Conservation (phyloP, 2,329 filamentous ascomycete genomes). For the Neodidymelliopsis sp. region DNA sequence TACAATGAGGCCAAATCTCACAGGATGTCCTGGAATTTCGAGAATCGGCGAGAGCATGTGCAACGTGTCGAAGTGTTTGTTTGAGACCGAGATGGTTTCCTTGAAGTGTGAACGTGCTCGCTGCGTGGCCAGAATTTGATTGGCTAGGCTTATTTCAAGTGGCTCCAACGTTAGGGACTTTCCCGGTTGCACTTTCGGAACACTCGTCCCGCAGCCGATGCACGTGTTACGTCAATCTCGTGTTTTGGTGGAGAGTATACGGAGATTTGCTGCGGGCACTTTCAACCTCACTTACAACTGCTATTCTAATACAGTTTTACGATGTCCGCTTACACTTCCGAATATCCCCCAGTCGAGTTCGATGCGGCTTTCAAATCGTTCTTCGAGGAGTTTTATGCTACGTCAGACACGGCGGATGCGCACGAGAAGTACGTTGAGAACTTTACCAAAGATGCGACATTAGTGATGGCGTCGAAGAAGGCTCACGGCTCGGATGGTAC, state of each 20-base stretch:
- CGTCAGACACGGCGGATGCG: conserved; percentile 56
- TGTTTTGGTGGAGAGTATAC: conserved; percentile 7
- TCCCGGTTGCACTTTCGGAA: conserved; percentile 8
- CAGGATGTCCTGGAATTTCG: conserved; percentile 1
- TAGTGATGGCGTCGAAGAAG: conserved; percentile 62
- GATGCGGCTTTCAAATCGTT: conserved; percentile 53
- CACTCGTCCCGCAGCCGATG: conserved; percentile 7
- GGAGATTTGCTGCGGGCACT: conserved; percentile 13
- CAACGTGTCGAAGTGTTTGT: conserved; percentile 2
- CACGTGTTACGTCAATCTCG: conserved; percentile 12
- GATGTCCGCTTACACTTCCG: conserved; percentile 45
- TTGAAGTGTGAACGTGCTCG: conserved; percentile 1
- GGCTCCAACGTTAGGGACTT: conserved; percentile 6
- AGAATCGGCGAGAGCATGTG: not conserved
- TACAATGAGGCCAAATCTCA: not conserved
- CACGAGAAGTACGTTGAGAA: conserved; percentile 58
- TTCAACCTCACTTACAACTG: conserved; percentile 3
- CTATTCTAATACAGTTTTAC: conserved; percentile 1
- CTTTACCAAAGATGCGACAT: conserved; percentile 58
- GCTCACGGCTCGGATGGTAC: conserved; percentile 56
- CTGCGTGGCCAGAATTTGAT: conserved; percentile 4
- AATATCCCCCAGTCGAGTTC: conserved; percentile 46
- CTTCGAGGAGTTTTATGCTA: conserved; percentile 57
- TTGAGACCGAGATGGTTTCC: conserved; percentile 5
- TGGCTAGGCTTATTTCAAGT: not conserved